These are phyloP conservation scores for Sugiyamaella chiloensis DNA, from an alignment of 805 yeast genomes.

Conservation along the genomic window DNA sequence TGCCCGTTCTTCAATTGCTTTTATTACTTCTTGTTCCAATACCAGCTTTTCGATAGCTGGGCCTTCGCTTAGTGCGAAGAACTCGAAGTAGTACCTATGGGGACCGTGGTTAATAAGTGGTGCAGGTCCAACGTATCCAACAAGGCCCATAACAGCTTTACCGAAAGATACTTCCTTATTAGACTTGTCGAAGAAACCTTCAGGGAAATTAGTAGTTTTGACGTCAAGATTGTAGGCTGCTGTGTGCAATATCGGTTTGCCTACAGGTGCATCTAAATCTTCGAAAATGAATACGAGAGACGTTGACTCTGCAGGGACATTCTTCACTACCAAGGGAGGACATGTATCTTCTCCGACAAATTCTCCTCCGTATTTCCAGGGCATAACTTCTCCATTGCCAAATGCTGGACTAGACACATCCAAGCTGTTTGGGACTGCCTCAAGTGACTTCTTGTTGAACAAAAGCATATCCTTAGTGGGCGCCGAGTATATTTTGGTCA, in stretches of 20 bases:
- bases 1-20: slow-evolving; percentile 8
- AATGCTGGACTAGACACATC: slow-evolving; percentile 20
- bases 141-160: slow-evolving; percentile 14
- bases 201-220: slow-evolving; percentile 1
- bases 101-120: slow-evolving; percentile 22
- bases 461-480: slow-evolving; percentile 10
- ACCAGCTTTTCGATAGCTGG: slow-evolving; percentile 4
- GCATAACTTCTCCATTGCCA: slow-evolving; percentile 14
- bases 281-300: slow-evolving; percentile 16
- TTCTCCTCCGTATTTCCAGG: slow-evolving; percentile 19
- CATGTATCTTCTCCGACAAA: slow-evolving; percentile 17
- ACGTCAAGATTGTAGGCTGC: slow-evolving; percentile 14
- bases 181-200: slow-evolving; percentile 7
- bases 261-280: slow-evolving; percentile 22
- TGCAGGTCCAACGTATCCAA: slow-evolving; percentile 20
- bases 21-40: neutral
- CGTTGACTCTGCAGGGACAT: slow-evolving; percentile 16
- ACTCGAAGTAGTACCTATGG: slow-evolving; percentile 21
- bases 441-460: neutral
- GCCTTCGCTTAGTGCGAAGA: slow-evolving; percentile 15
- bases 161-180: slow-evolving; percentile 12
- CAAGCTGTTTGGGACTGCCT: slow-evolving; percentile 12
- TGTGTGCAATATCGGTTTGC: slow-evolving; percentile 17
- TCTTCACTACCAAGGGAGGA: slow-evolving; percentile 16
- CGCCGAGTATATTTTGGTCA: slow-evolving; percentile 8